phyloP scores from a whole-genome alignment of 495 filamentous ascomycete species.

The Neurospora discreta region DNA sequence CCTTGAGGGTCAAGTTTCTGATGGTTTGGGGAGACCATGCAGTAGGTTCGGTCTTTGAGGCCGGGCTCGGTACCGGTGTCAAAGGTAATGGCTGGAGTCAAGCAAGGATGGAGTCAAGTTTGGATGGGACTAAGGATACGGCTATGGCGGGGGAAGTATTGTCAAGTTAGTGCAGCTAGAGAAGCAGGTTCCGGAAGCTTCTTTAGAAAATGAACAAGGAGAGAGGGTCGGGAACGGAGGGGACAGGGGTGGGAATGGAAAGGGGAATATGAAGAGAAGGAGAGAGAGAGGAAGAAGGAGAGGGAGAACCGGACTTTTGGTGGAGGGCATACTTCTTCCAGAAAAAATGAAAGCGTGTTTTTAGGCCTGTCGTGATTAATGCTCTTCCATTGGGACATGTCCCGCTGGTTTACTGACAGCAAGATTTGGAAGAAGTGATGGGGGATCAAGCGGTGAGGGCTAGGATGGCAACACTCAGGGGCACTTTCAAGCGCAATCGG shows the following conservation, averaged over 20 bases:
- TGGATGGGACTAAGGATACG: background rate
- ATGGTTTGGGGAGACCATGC: no score
- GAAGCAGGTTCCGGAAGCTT: background rate
- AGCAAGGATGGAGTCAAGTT: background rate
- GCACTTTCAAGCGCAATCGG: background rate
- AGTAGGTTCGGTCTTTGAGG: no score
- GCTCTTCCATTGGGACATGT: background rate
- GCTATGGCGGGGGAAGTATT: background rate
- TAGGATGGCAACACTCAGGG: background rate
- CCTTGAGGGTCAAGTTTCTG: background rate
- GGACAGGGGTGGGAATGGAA: no score
- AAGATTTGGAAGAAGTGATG: background rate
- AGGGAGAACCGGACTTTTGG: no score
- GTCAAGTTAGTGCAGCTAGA: background rate
- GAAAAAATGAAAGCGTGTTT: no score
- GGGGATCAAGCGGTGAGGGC: background rate
- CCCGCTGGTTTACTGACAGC: background rate
- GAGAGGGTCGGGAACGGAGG: no score
- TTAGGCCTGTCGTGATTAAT: background rate
- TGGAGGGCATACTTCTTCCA: no score
- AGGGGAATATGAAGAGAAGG: no score
- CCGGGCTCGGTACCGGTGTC: no score
- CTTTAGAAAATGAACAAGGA: background rate
- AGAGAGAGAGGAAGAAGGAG: no score
- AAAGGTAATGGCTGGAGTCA: no score